Conservation (phyloP, 2,329 filamentous ascomycete genomes). For the Colletotrichum liriopes region DNA sequence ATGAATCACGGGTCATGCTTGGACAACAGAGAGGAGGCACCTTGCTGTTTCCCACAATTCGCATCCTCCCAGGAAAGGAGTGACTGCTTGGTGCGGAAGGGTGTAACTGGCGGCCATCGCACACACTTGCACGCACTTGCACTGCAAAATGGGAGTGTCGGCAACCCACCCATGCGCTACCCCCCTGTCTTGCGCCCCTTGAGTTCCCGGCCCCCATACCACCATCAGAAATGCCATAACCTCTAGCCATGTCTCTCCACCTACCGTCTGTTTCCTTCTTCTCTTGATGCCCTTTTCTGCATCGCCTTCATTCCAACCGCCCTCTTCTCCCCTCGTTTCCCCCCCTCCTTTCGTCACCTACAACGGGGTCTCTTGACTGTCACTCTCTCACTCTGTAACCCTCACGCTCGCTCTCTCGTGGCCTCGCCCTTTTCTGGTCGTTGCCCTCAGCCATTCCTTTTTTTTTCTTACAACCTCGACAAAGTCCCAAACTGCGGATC, state of each 20-base stretch:
- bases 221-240: conserved; percentile 39
- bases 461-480: not conserved
- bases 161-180: not conserved
- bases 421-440: conserved; percentile 23
- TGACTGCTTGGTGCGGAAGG: not conserved
- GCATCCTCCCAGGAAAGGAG: not conserved
- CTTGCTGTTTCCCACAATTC: not conserved
- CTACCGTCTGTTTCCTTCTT: conserved; percentile 24
- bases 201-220: conserved; percentile 18
- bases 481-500: conserved; percentile 26
- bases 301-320: conserved; percentile 40
- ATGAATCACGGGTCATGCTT: conserved; percentile 1
- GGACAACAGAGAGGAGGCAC: not conserved
- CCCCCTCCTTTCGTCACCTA: conserved; percentile 41
- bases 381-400: conserved; percentile 22
- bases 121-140: not conserved
- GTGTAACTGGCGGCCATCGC: not conserved
- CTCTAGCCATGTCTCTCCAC: conserved; percentile 41
- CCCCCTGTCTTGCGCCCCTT: conserved; percentile 20
- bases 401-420: conserved; percentile 23
- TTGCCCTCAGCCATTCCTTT: conserved; percentile 42
- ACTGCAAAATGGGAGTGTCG: conserved; percentile 8
- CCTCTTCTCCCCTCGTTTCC: conserved; percentile 38
- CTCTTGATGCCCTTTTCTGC: conserved; percentile 33
- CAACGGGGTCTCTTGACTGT: conserved; percentile 36